Evolutionary conservation across 805 yeast species (phyloP), one percentile per base, ranked within the genome.

Genomic region (Starmerella asiatica): DNA sequence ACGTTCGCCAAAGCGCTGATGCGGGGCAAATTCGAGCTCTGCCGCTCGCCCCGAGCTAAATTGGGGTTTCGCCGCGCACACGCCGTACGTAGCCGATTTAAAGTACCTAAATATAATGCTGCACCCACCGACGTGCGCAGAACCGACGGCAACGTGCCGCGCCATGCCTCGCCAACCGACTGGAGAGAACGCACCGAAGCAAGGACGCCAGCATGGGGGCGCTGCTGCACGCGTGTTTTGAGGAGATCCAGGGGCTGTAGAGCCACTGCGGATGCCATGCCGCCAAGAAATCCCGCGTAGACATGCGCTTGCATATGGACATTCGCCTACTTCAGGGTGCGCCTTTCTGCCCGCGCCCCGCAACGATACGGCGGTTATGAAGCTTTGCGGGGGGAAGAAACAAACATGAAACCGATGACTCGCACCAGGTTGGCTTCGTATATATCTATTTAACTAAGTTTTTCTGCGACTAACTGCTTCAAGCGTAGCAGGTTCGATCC

Each of bases 111-210:
- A 53, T 91, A 91, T 26, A 91, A 60, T 0, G 91, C 94, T 32
- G 93, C 79, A 0, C 98, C 98, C 11, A 83, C 65, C 0, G 95
- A 83, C 0, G 95, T 88, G 44, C 98, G 67, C 20, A 88, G 52
- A 0, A 93, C 85, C 17, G 94, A 82, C 0, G 98, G 95, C 29
- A 85, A 52, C 0, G 94, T 88, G 0, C 98, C 98, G 40, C 94
- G 69, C 98, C 98, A 91, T 39, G 55, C 46, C 42, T 45, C 50
- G 21, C 34, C 19, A 12, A 46, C 17, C 12, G 42, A 36, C 17
- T 33, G 28, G 29, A 46, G 37, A 17, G 48, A 45, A 11, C 37
- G 20, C 17, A 59, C 17, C 9, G 53, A 46, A 9, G 47, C 31
- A 20, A 47, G 28, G n/a, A 57, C 14, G 8, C 56, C 43, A 20